A percentile compares a stretch with the other conserved stretches of the same genome.
Conservation (phyloP, 2,329 filamentous ascomycete species). For the Periconia macrospinosa region DNA sequence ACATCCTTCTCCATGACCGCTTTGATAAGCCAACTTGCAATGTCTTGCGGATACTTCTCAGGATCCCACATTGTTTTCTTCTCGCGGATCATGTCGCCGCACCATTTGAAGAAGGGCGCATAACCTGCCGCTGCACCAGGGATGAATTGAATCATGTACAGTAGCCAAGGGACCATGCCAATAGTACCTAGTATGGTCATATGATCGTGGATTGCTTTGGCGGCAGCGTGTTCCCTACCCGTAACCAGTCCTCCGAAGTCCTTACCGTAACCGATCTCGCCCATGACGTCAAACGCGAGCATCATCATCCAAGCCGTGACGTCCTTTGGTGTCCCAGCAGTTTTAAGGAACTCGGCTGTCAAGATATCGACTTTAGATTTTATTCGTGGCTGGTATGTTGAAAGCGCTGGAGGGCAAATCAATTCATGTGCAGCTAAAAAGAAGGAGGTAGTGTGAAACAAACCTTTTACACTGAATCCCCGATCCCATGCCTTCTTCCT, state of each 20-base stretch:
- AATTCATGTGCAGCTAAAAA: not conserved
- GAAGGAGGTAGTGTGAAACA: not conserved
- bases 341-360: constrained; percentile 14
- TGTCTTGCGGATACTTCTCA: constrained; percentile 36
- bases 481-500: constrained; percentile 30
- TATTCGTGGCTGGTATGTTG: constrained; percentile 27
- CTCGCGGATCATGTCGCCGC: constrained; percentile 29
- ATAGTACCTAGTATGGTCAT: constrained; percentile 39
- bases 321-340: constrained; percentile 22
- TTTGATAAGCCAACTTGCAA: constrained; percentile 47
- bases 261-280: constrained; percentile 29
- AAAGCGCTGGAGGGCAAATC: constrained; percentile 14
- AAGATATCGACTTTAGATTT: constrained; percentile 26
- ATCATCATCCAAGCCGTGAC: constrained; percentile 27
- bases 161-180: constrained; percentile 40
- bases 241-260: constrained; percentile 26
- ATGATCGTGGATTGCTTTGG: constrained; percentile 39
- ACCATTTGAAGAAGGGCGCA: constrained; percentile 33
- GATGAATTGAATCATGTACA: constrained; percentile 33
- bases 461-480: constrained; percentile 30
- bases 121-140: constrained; percentile 33
- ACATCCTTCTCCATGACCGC: constrained; percentile 41
- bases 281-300: constrained; percentile 35
- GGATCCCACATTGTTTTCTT: constrained; percentile 31
- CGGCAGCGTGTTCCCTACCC: constrained; percentile 32